Conservation (phyloP, 2,329 filamentous ascomycete genomes). For the Gnomoniopsis smithogilvyi region DNA sequence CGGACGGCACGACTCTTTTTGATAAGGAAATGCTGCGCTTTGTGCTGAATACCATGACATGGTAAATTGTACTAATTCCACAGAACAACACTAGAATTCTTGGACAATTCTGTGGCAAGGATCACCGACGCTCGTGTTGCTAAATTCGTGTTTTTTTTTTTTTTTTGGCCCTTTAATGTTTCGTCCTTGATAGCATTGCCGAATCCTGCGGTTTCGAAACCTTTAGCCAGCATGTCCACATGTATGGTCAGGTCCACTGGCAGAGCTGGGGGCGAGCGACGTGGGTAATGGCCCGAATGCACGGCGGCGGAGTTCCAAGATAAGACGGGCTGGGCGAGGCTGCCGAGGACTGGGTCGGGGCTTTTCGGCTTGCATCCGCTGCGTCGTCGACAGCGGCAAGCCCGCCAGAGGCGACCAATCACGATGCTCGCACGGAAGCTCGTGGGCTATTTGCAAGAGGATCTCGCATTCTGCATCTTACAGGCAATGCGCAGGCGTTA, state of each 20-base stretch:
- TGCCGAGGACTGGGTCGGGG: neutral
- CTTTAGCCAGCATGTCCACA: neutral
- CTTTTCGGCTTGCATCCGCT: neutral
- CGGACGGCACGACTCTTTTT: neutral
- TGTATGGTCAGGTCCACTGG: neutral
- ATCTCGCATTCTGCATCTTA: neutral
- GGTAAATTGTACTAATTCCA: neutral
- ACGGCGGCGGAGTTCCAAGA: neutral
- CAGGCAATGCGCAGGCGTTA: neutral
- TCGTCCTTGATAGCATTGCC: neutral
- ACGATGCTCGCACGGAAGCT: neutral
- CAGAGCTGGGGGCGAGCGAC: neutral
- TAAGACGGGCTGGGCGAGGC: slow-evolving; percentile 1
- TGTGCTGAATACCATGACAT: no score
- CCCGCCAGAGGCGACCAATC: neutral
- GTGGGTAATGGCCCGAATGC: neutral
- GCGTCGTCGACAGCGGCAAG: neutral
- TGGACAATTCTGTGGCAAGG: neutral
- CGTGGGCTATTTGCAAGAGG: neutral
- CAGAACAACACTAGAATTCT: neutral
- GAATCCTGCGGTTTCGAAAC: neutral
- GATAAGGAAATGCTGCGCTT: no score
- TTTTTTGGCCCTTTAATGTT: neutral
- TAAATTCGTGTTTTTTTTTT: neutral
- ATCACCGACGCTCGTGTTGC: neutral